A percentile compares a stretch with the other conserved stretches of the same genome.
Evolutionary conservation across 2,329 filamentous ascomycete species (phyloP).

Genomic region (Sporothrix pseudoabietina): DNA sequence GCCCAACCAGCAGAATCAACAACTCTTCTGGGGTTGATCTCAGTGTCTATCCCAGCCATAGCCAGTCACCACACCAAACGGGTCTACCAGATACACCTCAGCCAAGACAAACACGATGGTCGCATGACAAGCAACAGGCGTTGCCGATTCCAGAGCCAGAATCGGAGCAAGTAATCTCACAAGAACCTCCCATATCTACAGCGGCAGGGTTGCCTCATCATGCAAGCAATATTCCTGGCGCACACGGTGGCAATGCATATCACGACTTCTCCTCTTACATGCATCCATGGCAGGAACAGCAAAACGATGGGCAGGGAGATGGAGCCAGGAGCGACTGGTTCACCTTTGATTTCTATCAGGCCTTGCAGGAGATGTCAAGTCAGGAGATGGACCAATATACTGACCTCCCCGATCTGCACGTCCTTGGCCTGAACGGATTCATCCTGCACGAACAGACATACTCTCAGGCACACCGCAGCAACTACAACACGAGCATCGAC

Average conservation of each 20-base stretch:
- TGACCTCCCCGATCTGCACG: neutral
- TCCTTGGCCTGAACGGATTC: too few species aligned
- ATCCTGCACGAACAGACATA: too few species aligned
- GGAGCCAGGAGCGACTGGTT: neutral
- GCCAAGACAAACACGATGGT: neutral
- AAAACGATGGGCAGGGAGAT: neutral
- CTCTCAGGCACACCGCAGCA: too few species aligned
- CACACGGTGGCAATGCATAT: neutral
- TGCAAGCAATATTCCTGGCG: neutral
- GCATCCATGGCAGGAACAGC: neutral
- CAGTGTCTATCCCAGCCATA: neutral
- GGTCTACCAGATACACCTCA: neutral
- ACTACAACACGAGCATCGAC: too few species aligned
- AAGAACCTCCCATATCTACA: neutral
- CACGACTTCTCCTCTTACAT: neutral
- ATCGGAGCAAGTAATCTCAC: neutral
- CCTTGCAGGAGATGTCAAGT: neutral
- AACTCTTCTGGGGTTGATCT: neutral
- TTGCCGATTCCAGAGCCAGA: neutral
- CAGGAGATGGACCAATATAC: neutral
- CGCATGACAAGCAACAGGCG: neutral
- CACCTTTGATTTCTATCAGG: neutral
- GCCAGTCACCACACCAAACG: too few species aligned
- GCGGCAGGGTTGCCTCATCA: neutral
- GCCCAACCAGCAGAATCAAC: too few species aligned